Base-by-base conservation (phyloP, 2,329 filamentous ascomycete genomes). In the Fusarium pininemorale region DNA sequence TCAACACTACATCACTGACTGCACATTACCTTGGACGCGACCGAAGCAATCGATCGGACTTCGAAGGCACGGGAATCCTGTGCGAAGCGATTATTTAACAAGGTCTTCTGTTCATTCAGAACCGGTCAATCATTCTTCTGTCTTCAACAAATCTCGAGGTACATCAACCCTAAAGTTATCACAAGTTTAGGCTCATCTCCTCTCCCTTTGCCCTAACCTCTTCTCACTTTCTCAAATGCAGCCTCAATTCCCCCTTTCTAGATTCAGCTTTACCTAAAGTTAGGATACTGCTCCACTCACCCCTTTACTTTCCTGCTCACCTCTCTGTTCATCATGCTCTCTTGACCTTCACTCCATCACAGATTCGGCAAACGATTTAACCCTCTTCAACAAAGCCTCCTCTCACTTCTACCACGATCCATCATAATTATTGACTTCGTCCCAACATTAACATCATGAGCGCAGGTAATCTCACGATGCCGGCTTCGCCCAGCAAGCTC, bases 51-150 rank as follows among this genome's bases (percentile, higher is more conserved):
- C 15, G 24, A 28, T n/a, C 35, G 5, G 10, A 41, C 11, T 10
- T 39, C 14, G 4, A 9, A 30, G 13, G 3, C 20, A 55, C 20
- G 4, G 24, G 11, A 55, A 7, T 3, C 14, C 15, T 26, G 9
- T 18, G 15, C n/a, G 11, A 28, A 16, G 2, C 18, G 3, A 16
- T 4, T 5, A 30, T 45, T 24, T 12, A 11, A 2, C 7, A 3
- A n/a, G 6, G 10, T 22, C 26, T 7, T 57, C 9, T 22, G 7
- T 28, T 28, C 24, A 14, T 20, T 9, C 30, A 22, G 4, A 10
- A 10, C 22, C 28, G 1, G 35, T 20, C 16, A 20, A 26, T 12
- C 8, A 3, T 14, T 39, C 11, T 28, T 28, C 32, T n/a, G 20
- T 28, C 1, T 14, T 13, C 14, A 6, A n/a, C 24, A 15, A 28